phyloP scores from a whole-genome alignment of 345 rosid genomes.

The Lepidium africanum region DNA sequence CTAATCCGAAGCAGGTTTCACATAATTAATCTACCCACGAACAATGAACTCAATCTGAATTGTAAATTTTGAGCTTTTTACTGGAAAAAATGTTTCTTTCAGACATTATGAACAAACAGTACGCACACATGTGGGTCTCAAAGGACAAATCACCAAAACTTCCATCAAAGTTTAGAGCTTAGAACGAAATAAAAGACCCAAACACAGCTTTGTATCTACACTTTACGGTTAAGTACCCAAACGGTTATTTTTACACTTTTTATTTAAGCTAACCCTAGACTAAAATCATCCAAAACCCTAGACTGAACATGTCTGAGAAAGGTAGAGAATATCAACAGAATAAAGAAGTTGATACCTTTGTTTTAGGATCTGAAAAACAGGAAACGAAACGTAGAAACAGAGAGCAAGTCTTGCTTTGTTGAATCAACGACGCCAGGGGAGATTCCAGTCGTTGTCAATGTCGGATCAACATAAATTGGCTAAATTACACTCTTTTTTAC shows the following conservation, averaged over 20 bases:
- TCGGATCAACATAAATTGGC: too few species aligned
- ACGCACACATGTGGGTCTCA: not conserved
- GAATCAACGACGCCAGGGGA: too few species aligned
- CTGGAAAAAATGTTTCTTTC: not conserved
- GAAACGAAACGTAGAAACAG: not conserved
- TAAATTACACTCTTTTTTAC: too few species aligned
- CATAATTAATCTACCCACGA: not conserved
- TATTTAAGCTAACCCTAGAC: not conserved
- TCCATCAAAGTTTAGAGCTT: not conserved
- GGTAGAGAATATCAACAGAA: not conserved
- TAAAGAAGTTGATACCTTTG: not conserved
- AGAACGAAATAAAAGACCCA: not conserved
- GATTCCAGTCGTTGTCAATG: too few species aligned
- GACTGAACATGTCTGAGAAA: not conserved
- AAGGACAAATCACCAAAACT: not conserved
- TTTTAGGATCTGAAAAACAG: not conserved
- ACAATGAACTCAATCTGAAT: not conserved
- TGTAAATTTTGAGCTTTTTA: not conserved
- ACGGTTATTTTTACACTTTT: not conserved
- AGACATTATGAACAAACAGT: conserved; percentile 16
- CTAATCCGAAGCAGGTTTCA: not conserved
- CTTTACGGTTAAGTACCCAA: not conserved
- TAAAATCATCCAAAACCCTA: not conserved
- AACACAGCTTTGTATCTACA: not conserved
- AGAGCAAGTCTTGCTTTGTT: too few species aligned